phyloP scores from a whole-genome alignment of 495 filamentous ascomycete genomes.

The Penicillium riverlandense region DNA sequence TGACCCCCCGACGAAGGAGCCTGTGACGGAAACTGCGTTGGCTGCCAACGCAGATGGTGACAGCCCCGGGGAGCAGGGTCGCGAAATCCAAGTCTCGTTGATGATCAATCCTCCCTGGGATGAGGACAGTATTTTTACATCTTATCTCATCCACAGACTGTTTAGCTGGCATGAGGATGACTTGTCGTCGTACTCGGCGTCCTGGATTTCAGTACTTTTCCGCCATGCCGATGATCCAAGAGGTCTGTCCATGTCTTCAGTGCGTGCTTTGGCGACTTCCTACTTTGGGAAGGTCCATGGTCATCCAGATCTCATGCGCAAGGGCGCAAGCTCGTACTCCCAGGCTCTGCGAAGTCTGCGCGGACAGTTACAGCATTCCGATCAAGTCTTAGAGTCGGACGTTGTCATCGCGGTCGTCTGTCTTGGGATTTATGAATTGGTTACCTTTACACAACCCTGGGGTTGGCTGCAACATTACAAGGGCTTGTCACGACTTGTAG shows the following conservation, averaged over 20 bases:
- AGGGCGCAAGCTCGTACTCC: slow-evolving; percentile 5
- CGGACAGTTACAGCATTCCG: slow-evolving; percentile 1
- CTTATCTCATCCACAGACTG: slow-evolving; percentile 5
- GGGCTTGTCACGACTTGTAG: slow-evolving; percentile 9
- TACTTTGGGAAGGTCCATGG: slow-evolving; percentile 11
- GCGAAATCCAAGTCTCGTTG: neutral
- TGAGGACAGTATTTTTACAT: slow-evolving; percentile 6
- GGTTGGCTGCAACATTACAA: slow-evolving; percentile 14
- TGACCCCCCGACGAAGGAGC: neutral
- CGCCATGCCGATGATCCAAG: neutral
- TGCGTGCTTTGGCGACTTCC: slow-evolving; percentile 5
- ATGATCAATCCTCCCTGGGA: slow-evolving; percentile 4
- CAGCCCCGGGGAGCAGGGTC: neutral
- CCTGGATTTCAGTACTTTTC: slow-evolving; percentile 5
- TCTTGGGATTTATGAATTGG: slow-evolving; percentile 11
- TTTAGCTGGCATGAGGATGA: slow-evolving; percentile 10
- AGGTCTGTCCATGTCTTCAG: slow-evolving; percentile 1
- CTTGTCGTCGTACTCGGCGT: slow-evolving; percentile 1
- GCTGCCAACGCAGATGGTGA: neutral
- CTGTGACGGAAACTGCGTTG: neutral
- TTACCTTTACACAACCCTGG: slow-evolving; percentile 7
- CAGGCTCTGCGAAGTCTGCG: slow-evolving; percentile 6
- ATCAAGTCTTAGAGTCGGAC: slow-evolving; percentile 4
- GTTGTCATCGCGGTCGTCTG: slow-evolving; percentile 8
- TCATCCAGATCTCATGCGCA: slow-evolving; percentile 1